Conservation (phyloP, 2,329 filamentous ascomycete species). For the Trichoderma atrobrunneum region DNA sequence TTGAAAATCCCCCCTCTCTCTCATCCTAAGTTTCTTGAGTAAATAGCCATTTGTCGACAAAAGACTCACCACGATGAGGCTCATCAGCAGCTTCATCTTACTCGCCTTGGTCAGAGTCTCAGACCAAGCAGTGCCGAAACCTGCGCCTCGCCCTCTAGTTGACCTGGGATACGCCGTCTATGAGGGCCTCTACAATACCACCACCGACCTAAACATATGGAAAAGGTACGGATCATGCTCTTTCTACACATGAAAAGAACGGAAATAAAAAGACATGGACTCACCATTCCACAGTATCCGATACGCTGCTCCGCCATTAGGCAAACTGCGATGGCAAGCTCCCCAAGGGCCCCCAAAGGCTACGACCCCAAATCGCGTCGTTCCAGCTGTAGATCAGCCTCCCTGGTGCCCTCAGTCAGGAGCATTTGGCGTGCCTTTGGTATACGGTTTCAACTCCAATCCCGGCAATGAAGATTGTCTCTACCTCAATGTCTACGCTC, state of each 20-base stretch:
- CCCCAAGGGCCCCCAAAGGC: constrained; percentile 26
- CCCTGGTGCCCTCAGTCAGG: constrained; percentile 31
- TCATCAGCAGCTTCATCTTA: background rate
- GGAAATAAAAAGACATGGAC: background rate
- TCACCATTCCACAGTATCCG: constrained; percentile 36
- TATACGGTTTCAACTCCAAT: constrained; percentile 25
- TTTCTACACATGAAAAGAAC: background rate
- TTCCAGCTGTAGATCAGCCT: constrained; percentile 30
- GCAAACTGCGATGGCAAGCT: constrained; percentile 42
- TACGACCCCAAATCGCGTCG: constrained; percentile 12
- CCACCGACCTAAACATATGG: constrained; percentile 42
- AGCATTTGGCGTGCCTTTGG: constrained; percentile 28
- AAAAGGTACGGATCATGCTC: constrained; percentile 36
- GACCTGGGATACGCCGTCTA: constrained; percentile 45
- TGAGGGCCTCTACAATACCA: constrained; percentile 39
- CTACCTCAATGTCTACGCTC: constrained; percentile 45
- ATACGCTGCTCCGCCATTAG: constrained; percentile 44
- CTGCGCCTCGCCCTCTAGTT: background rate
- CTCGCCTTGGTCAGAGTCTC: background rate
- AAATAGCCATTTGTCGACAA: background rate
- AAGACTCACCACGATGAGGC: background rate
- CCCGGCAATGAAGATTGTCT: constrained; percentile 44
- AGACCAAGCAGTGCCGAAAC: background rate
- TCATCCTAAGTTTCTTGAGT: background rate
- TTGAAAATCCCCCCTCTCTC: background rate